phyloP scores from a whole-genome alignment of 2,329 filamentous ascomycete species.

The Botrytis deweyae region DNA sequence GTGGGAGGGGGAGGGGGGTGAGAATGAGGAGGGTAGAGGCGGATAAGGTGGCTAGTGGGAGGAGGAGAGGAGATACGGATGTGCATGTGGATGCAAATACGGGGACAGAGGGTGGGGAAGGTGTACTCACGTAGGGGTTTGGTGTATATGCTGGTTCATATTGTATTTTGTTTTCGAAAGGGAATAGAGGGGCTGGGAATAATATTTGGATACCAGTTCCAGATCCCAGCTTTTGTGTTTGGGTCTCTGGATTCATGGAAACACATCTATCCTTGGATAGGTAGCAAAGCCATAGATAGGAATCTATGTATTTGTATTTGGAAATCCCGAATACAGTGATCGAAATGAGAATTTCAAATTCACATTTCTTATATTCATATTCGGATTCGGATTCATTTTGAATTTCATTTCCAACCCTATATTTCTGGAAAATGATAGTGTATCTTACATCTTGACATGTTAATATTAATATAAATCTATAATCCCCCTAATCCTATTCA shows the following conservation, averaged over 20 bases:
- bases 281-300: not conserved
- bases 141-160: not conserved
- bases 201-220: not conserved
- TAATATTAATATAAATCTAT: too few relatives aligned
- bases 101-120: not conserved
- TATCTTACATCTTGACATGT: not conserved
- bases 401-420: fast-evolving
- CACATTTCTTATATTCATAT: not conserved
- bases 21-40: constrained; percentile 50
- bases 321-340: not conserved
- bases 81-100: not conserved
- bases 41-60: constrained; percentile 30
- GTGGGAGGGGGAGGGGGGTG: constrained; percentile 59
- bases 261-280: not conserved
- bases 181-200: not conserved
- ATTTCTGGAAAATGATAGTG: not conserved
- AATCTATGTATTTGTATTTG: not conserved
- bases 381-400: too few relatives aligned
- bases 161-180: not conserved
- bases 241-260: not conserved
- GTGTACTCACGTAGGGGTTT: not conserved
- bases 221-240: not conserved
- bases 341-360: not conserved
- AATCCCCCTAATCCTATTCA: not conserved
- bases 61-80: not conserved